phyloP scores from a whole-genome alignment of 257 asterid genomes.

The Nicotiana obtusifolia region DNA sequence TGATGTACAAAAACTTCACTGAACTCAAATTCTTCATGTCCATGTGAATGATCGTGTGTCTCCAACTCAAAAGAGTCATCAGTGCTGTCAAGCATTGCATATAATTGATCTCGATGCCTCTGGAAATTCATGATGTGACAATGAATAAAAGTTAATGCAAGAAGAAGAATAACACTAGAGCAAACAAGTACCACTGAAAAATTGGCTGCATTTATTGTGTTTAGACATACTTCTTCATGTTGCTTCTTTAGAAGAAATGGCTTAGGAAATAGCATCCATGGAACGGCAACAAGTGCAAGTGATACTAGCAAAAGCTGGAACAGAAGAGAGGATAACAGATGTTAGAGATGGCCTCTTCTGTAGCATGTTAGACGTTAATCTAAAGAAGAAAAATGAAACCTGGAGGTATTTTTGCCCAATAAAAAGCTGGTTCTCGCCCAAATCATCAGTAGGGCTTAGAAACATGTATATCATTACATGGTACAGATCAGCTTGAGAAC shows the following conservation, averaged over 20 bases:
- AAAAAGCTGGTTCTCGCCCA: conserved; percentile 59
- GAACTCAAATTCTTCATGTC: conserved; percentile 51
- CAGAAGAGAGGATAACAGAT: conserved; percentile 2
- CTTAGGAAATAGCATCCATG: conserved; percentile 68
- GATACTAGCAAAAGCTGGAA: conserved; percentile 41
- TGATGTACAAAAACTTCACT: conserved; percentile 65
- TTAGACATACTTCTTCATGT: conserved; percentile 42
- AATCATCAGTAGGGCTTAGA: conserved; percentile 55
- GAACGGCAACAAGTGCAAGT: conserved; percentile 59
- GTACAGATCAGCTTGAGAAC: conserved; percentile 62
- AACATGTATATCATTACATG: conserved; percentile 69
- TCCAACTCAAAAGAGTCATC: conserved; percentile 45
- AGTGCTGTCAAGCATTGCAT: conserved; percentile 31
- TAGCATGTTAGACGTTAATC: conserved; percentile 1
- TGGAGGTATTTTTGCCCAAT: conserved; percentile 50
- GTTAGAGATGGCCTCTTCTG: not conserved
- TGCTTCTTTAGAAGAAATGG: conserved; percentile 54
- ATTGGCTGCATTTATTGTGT: not conserved
- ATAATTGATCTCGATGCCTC: conserved; percentile 53
- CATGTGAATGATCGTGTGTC: conserved; percentile 29
- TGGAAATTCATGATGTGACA: conserved; percentile 21
- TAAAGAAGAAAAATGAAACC: conserved; percentile 27
- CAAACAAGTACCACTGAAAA: not conserved
- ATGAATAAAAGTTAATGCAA: conserved; percentile 13
- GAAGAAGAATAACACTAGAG: not conserved